Evolutionary conservation across 169 alveolate genomes (phyloP).

Genomic region (Plasmodium vinckei): DNA sequence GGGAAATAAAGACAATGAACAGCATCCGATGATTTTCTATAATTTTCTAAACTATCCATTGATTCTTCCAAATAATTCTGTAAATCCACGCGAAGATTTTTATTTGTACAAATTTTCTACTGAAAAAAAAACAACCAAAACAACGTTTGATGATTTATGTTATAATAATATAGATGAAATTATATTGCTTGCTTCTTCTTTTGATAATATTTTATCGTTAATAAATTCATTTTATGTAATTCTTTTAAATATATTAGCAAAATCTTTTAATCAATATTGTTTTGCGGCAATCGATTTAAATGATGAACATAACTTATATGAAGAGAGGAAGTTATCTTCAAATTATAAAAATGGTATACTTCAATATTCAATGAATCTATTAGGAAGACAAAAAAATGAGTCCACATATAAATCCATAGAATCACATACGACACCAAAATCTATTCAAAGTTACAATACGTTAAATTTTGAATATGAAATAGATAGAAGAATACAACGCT

Average conservation of each 20-base stretch:
- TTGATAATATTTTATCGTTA: constrained; percentile 62
- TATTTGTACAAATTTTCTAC: constrained; percentile 52
- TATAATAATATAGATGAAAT: constrained; percentile 71
- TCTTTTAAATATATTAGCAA: constrained; percentile 70
- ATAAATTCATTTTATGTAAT: constrained; percentile 69
- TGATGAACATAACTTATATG: constrained; percentile 20
- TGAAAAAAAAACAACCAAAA: constrained; percentile 34
- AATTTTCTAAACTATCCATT: constrained; percentile 59
- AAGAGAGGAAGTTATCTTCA: neutral
- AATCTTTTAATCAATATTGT: constrained; percentile 49
- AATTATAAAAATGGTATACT: neutral
- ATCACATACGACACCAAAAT: neutral
- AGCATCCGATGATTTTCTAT: constrained; percentile 4
- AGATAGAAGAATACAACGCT: constrained; percentile 15
- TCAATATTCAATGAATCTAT: neutral
- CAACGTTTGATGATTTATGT: constrained; percentile 41
- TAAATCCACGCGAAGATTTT: constrained; percentile 53
- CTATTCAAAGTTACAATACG: neutral
- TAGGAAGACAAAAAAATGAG: neutral
- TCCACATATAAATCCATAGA: neutral
- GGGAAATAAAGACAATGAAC: neutral
- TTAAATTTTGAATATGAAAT: constrained; percentile 19
- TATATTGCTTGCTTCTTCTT: constrained; percentile 49
- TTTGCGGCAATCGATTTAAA: constrained; percentile 65
- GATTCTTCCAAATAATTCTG: constrained; percentile 50